phyloP scores from a whole-genome alignment of 306 rosid genomes.

The Cucurbita moschata region DNA sequence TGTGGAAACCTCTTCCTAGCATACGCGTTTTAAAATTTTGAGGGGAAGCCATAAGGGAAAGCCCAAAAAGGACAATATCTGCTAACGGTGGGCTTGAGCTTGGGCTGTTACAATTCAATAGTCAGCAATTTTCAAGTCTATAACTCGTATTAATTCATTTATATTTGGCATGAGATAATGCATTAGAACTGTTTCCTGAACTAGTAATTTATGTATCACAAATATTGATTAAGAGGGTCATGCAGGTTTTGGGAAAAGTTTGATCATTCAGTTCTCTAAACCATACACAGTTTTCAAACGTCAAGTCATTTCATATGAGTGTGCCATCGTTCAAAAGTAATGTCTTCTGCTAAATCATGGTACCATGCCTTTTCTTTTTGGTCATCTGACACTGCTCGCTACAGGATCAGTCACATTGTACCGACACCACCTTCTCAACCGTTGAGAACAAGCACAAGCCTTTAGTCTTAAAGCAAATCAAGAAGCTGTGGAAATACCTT shows the following conservation, averaged over 20 bases:
- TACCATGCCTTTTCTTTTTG: neutral
- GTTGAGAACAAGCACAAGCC: constrained; percentile 47
- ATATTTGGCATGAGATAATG: neutral
- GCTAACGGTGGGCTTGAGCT: too few species aligned
- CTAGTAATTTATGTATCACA: neutral
- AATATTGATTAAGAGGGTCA: constrained; percentile 3
- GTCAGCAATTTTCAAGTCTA: neutral
- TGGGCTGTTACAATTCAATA: neutral
- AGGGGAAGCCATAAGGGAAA: too few species aligned
- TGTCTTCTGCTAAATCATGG: neutral
- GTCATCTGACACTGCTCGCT: neutral
- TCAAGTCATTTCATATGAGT: neutral
- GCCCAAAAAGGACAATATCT: too few species aligned
- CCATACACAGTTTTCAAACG: neutral
- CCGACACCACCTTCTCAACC: constrained; percentile 35
- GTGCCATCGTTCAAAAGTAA: neutral
- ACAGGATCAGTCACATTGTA: constrained; percentile 63
- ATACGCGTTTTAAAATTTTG: too few species aligned
- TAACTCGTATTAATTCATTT: neutral
- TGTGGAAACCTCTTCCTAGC: too few species aligned
- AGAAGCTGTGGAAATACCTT: constrained; percentile 57
- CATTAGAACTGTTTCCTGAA: neutral
- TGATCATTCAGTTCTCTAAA: neutral
- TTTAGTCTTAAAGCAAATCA: constrained; percentile 66
- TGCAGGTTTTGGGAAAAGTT: constrained; percentile 1